A percentile compares a stretch with the other conserved stretches of the same genome.
Conservation (phyloP, 2,329 filamentous ascomycete genomes). For the Nigrospora oryzae region DNA sequence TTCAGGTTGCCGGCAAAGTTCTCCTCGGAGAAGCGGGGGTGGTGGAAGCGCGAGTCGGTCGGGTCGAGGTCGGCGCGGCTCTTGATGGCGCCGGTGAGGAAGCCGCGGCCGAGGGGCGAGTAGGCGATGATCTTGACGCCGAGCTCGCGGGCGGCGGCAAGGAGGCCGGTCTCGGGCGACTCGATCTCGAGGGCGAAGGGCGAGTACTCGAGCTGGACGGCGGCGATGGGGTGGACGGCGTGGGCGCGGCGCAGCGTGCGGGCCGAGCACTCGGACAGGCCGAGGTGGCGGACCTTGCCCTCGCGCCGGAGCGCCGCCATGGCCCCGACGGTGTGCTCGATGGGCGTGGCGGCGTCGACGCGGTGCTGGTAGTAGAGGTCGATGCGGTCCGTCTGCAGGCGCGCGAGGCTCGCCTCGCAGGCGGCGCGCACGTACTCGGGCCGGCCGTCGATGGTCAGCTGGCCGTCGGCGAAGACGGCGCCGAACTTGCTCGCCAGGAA, state of each 20-base stretch:
- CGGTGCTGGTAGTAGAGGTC: conserved; percentile 47
- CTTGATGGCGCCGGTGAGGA: conserved; percentile 20
- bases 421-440: conserved; percentile 17
- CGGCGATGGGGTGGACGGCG: conserved; percentile 36
- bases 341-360: conserved; percentile 32
- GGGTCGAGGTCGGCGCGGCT: conserved; percentile 31
- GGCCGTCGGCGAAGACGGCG: conserved; percentile 17
- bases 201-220: conserved; percentile 42
- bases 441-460: conserved; percentile 10
- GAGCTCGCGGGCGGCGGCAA: conserved; percentile 43
- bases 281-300: conserved; percentile 44
- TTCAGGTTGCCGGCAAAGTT: conserved; percentile 41
- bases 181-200: conserved; percentile 51
- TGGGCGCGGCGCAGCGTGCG: conserved; percentile 36
- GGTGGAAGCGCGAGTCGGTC: conserved; percentile 26
- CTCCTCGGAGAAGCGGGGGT: conserved; percentile 34
- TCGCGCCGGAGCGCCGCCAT: conserved; percentile 37
- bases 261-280: conserved; percentile 37
- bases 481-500: conserved; percentile 47
- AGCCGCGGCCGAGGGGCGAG: conserved; percentile 26
- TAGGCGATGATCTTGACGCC: conserved; percentile 46
- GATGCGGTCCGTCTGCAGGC: conserved; percentile 40
- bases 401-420: conserved; percentile 27
- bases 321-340: conserved; percentile 37
- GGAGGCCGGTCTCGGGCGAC: conserved; percentile 33